Evolutionary conservation across 2,329 filamentous ascomycete species (phyloP).

Genomic region (Lecanicillium sp.): DNA sequence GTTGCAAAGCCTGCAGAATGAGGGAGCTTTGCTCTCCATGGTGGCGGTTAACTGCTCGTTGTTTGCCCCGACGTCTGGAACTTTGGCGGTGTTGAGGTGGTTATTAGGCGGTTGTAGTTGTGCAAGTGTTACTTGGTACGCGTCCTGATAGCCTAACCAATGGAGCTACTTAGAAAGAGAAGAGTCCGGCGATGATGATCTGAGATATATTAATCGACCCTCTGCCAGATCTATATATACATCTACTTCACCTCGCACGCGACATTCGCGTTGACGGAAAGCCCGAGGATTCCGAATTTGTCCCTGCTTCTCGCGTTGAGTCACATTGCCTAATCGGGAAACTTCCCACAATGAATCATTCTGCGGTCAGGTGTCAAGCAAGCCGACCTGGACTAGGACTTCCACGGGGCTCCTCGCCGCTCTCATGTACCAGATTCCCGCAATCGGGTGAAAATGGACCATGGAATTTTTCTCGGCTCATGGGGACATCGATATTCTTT

Average conservation of each 20-base stretch:
- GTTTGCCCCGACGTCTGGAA: slow-evolving; percentile 2
- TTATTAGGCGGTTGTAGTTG: background rate
- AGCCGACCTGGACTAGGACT: too few relatives aligned
- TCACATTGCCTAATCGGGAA: slow-evolving; percentile 11
- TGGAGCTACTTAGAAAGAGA: too few relatives aligned
- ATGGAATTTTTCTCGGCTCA: slow-evolving; percentile 38
- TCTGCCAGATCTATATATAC: slow-evolving; percentile 11
- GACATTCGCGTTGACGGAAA: background rate
- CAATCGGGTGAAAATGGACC: slow-evolving; percentile 37
- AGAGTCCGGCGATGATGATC: too few relatives aligned
- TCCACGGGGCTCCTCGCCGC: slow-evolving; percentile 35
- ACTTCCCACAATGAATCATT: slow-evolving; percentile 10
- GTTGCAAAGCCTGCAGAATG: slow-evolving; percentile 19
- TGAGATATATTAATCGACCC: too few relatives aligned
- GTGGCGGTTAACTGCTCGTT: background rate
- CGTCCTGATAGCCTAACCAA: too few relatives aligned
- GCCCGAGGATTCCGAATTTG: background rate
- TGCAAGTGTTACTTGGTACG: too few relatives aligned
- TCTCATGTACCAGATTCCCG: slow-evolving; percentile 32
- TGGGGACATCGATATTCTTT: slow-evolving; percentile 40
- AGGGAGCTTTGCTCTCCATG: slow-evolving; percentile 17
- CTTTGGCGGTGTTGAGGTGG: slow-evolving; percentile 7
- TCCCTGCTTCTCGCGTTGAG: background rate
- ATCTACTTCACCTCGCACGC: background rate
- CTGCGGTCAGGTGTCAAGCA: background rate